These are phyloP conservation scores for Cercospora beticola DNA, from an alignment of 2,329 filamentous ascomycete genomes.

Conservation along the genomic window DNA sequence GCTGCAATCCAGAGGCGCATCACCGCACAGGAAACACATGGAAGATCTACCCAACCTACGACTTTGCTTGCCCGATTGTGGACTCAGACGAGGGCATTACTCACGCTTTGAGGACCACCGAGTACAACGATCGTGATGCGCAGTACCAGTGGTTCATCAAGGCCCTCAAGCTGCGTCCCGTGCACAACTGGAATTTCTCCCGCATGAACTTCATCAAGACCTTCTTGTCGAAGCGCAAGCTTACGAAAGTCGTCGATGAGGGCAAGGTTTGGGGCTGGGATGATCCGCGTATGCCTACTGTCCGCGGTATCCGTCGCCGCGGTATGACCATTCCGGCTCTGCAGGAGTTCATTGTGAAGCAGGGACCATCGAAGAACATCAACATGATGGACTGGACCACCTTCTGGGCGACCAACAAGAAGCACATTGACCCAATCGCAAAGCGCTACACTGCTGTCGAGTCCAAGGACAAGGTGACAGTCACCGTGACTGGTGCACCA, in stretches of 20 bases:
- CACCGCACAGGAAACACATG: conserved; percentile 76
- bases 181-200: conserved; percentile 83
- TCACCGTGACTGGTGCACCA: conserved; percentile 35
- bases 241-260: conserved; percentile 76
- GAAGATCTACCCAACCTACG: conserved; percentile 87
- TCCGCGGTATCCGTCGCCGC: conserved; percentile 73
- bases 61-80: conserved; percentile 80
- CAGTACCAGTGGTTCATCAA: conserved; percentile 86
- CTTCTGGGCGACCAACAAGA: conserved; percentile 56
- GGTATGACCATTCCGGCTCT: conserved; percentile 78
- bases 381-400: conserved; percentile 80
- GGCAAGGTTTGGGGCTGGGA: conserved; percentile 82
- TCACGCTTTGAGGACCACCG: conserved; percentile 77
- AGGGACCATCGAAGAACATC: conserved; percentile 80
- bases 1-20: conserved; percentile 74
- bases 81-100: conserved; percentile 80
- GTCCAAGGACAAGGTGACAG: conserved; percentile 64
- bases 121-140: conserved; percentile 83
- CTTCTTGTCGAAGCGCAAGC: conserved; percentile 81
- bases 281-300: conserved; percentile 81
- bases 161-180: conserved; percentile 69
- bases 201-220: conserved; percentile 82
- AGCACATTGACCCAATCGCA: conserved; percentile 52
- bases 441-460: conserved; percentile 58
- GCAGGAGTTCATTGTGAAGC: conserved; percentile 79